phyloP scores from a whole-genome alignment of 345 rosid genomes.

The Clausena lansium region DNA sequence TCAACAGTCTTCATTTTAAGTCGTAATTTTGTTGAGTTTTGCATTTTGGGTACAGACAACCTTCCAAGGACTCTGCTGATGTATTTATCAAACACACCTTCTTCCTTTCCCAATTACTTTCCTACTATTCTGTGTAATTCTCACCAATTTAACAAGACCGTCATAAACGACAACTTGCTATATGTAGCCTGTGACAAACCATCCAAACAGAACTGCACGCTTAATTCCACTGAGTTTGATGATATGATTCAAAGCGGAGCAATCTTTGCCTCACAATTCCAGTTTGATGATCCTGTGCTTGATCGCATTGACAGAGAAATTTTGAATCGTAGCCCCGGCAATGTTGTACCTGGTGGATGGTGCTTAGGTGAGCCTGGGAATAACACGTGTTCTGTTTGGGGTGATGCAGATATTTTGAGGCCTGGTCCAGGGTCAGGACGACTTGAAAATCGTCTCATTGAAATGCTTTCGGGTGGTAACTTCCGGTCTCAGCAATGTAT shows the following conservation, averaged over 20 bases:
- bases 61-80: conserved; percentile 86
- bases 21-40: conserved; percentile 69
- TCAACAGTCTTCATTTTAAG: conserved; percentile 67
- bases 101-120: conserved; percentile 71
- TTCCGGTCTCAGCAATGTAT: conserved; percentile 60
- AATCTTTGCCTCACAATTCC: conserved; percentile 67
- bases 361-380: conserved; percentile 67
- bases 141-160: conserved; percentile 52
- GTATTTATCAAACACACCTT: conserved; percentile 86
- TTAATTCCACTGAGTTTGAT: conserved; percentile 60
- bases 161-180: conserved; percentile 67
- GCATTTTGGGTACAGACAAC: conserved; percentile 85
- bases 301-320: conserved; percentile 74
- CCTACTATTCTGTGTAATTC: conserved; percentile 81
- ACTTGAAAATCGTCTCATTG: conserved; percentile 62
- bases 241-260: conserved; percentile 78
- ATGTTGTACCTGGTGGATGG: conserved; percentile 91
- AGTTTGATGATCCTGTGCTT: conserved; percentile 50
- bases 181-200: conserved; percentile 51
- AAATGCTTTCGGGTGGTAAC: conserved; percentile 48
- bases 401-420: conserved; percentile 76
- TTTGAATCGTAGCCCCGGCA: conserved; percentile 50
- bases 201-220: conserved; percentile 30
- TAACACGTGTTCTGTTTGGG: conserved; percentile 71
- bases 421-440: conserved; percentile 81